Base-by-base conservation (phyloP, 148 eudicot species). In the Polygonum maritimum region DNA sequence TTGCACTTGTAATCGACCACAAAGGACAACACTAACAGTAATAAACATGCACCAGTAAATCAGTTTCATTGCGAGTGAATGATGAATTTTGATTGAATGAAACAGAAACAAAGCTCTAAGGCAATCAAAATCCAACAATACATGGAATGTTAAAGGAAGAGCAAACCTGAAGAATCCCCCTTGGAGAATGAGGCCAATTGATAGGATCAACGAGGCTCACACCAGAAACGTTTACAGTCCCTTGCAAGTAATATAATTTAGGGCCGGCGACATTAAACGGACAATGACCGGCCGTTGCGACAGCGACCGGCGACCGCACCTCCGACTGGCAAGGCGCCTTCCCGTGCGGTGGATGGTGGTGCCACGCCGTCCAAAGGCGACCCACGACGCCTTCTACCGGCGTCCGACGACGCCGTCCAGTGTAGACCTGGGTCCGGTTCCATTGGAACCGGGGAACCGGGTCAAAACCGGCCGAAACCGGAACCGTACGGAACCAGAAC, bases 81-180 rank as follows among this genome's bases (percentile, higher is more conserved):
- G n/a, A 51, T 49, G 18, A 49, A 15, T 7, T 51, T 14, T 5
- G 4, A 51, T 16, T 15, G 6, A 26, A 4, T 9, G 4, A 15
- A 49, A 49, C 18, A 49, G 54, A 51, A 18, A 51, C 57, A 51
- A n/a, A 51, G 57, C 57, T 51, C 16, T 21, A 26, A 26, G 4
- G 35, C 12, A 33, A 8, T 62, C 2, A 62, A 14, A 26, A 31
- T 62, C 4, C 62, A 31, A 2, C 39, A 26, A 62, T 62, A n/a
- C n/a, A 1, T 0, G 9, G 0, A 26, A 11, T 33, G 18, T 33
- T 31, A 15, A 35, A 63, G 12, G 36, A 3, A 33, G 35, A 63
- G 35, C 40, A 39, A 63, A 94, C 98, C 97, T 90, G 96, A 62
- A 94, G 96, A 82, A 94, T 93, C 81, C 98, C 84, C 98, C 98